Evolutionary conservation across 225 moss, liverwort and hornwort genomes (phyloP), one percentile per base, ranked within the genome.

Genomic region (Pleurozium schreberi): DNA sequence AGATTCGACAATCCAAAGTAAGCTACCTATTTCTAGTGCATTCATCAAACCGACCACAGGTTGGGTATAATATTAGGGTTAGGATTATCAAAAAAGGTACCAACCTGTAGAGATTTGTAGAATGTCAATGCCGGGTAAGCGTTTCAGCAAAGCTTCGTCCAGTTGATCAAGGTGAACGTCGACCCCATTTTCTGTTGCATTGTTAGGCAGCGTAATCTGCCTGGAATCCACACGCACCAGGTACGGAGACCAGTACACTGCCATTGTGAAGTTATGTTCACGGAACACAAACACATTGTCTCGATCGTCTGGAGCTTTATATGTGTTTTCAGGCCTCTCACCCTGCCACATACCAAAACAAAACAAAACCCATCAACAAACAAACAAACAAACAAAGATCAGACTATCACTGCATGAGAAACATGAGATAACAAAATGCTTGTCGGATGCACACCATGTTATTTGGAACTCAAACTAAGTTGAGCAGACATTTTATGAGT

Each of bases 181-280:
- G 7, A 78, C 58, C n/a, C 74, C 80, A 49, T 65, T 84, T 66
- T 88, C 31, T 8, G 93, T 91, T 23, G 50, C 75, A 61, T 95
- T 92, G 86, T 90, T 85, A 45, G 89, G 86, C 80, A 70, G 49
- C 5, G 90, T 93, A 14, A 90, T 57, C 78, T 74, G 68, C 78
- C 88, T 90, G 45, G 90, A 9, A 87, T 89, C 90, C 87, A 92
- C 92, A 58, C 91, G 91, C 90, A 97, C 84, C n/a, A 98, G 92
- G 86, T 95, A 96, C 10, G 97, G 90, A 74, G 97, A 95, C 97
- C 97, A 97, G 62, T 90, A 89, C 58, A 91, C 88, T 28, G 90
- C 90, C 76, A 98, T 75, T 16, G 95, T 96, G 90, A 98, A 96
- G 58, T 96, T 93, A 34, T 95, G 70, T 20, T 89, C 82, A 62